Evolutionary conservation across 768 basidiomycete genomes (phyloP).

Genomic region (Xanthoconium stramineum): DNA sequence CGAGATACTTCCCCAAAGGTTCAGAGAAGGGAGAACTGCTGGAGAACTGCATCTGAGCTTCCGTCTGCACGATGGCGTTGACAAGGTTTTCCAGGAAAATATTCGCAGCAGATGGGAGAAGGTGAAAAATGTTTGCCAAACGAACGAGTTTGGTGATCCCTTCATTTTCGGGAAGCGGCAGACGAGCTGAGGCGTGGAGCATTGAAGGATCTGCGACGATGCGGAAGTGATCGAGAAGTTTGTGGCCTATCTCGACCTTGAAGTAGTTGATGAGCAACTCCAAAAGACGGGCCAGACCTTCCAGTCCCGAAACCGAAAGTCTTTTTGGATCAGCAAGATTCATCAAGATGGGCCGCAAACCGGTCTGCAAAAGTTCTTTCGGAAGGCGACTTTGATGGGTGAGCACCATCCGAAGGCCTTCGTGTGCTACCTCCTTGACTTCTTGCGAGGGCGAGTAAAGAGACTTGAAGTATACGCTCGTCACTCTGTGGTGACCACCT

Average conservation of each 20-base stretch:
- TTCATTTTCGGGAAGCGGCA: conserved; percentile 83
- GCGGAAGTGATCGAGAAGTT: conserved; percentile 94
- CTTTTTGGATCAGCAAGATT: conserved; percentile 96
- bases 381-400: conserved; percentile 89
- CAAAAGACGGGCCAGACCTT: conserved; percentile 89
- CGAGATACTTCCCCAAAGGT: conserved; percentile 85
- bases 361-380: conserved; percentile 92
- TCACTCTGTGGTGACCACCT: conserved; percentile 56
- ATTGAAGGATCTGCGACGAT: conserved; percentile 88
- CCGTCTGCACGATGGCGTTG: conserved; percentile 85
- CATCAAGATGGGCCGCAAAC: conserved; percentile 94
- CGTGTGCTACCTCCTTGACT: conserved; percentile 94
- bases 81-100: conserved; percentile 89
- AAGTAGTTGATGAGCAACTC: conserved; percentile 98
- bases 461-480: conserved; percentile 96
- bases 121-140: conserved; percentile 96
- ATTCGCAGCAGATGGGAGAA: conserved; percentile 89
- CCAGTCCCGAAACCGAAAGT: conserved; percentile 85
- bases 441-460: conserved; percentile 88
- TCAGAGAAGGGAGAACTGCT: conserved; percentile 89
- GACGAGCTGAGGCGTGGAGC: conserved; percentile 72
- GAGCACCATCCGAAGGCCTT: conserved; percentile 86
- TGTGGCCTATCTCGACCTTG: conserved; percentile 98
- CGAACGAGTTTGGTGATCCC: conserved; percentile 90
- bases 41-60: conserved; percentile 88